Base-by-base conservation (phyloP, 495 filamentous ascomycete genomes). In the Melanomma pulvis-pyrius region DNA sequence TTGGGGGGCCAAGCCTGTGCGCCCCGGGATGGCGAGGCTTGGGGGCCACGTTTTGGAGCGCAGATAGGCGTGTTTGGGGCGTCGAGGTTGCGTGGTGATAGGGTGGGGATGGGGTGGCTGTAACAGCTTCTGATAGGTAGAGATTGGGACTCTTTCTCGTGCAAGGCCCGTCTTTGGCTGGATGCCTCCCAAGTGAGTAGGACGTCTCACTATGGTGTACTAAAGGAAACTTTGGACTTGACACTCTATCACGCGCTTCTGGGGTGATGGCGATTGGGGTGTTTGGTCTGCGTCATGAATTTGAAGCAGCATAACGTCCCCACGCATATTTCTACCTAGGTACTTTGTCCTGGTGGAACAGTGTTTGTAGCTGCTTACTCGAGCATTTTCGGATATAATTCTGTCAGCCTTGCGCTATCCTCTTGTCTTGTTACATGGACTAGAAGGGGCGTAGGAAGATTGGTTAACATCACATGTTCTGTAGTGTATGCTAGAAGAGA, bases 1-100 rank as follows among this genome's bases (percentile, higher is more conserved):
- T 44, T 44, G 4, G 39, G 39, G n/a, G 39, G 39, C 53, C 53
- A 65, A 65, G 62, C 50, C 22, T 39, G 59, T 22, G 15, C 2
- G 28, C 52, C 32, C 41, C 24, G 19, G 29, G 59, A 19, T 19
- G 12, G 3, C 15, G 48, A 46, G 17, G 19, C 24, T 19, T 54
- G 22, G 28, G 34, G 59, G 1, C 12, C 17, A 22, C 2, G 12
- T n/a, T 48, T 64, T 36, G 49, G 41, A 11, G 6, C 48, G 15
- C 6, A 61, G 2, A 24, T 30, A 51, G 58, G 15, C 22, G 15
- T 48, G 11, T 34, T 41, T 19, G 15, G 59, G 13, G n/a, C n/a
- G n/a, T n/a, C n/a, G n/a, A n/a, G n/a, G n/a, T n/a, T n/a, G n/a
- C n/a, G n/a, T n/a, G n/a, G n/a, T n/a, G n/a, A n/a, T n/a, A n/a